Conservation (phyloP, 2,329 filamentous ascomycete genomes). For the Claviceps sp. region DNA sequence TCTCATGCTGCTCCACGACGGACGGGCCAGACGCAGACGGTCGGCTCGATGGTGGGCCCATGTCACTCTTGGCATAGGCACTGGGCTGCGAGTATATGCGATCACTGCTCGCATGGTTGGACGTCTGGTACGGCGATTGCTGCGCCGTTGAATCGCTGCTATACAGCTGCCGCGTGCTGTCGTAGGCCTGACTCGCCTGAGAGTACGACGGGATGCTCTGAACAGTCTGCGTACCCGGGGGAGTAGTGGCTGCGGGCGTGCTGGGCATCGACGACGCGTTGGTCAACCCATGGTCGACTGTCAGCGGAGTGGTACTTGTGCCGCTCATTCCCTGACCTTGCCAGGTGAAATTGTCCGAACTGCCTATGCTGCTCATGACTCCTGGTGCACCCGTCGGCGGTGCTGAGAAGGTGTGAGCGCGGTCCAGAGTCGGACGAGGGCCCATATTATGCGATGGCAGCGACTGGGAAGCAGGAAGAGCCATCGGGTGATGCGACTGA, state of each 20-base stretch:
- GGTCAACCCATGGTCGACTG: constrained; percentile 66
- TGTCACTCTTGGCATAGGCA: constrained; percentile 70
- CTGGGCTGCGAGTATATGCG: constrained; percentile 54
- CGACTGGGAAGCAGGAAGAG: constrained; percentile 43
- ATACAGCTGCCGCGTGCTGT: constrained; percentile 67
- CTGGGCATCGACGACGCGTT: constrained; percentile 77
- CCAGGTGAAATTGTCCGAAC: constrained; percentile 74
- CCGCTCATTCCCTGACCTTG: constrained; percentile 46
- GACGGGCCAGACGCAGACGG: constrained; percentile 43
- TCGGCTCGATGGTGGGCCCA: constrained; percentile 65
- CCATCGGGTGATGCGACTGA: constrained; percentile 45
- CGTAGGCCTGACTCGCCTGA: constrained; percentile 54
- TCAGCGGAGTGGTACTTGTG: constrained; percentile 53
- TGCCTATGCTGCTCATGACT: constrained; percentile 60
- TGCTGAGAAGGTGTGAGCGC: constrained; percentile 86
- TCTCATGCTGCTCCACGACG: constrained; percentile 49
- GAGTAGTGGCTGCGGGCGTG: constrained; percentile 82
- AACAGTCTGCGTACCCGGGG: constrained; percentile 56
- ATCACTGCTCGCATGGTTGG: constrained; percentile 45
- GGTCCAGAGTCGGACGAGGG: constrained; percentile 61
- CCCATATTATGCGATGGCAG: constrained; percentile 56
- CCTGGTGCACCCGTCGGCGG: constrained; percentile 88
- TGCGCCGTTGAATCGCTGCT: constrained; percentile 56
- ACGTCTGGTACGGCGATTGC: constrained; percentile 57
- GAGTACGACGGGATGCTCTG: constrained; percentile 72